Evolutionary conservation across 768 basidiomycete species (phyloP).

Genomic region (Termitomyces sp.): DNA sequence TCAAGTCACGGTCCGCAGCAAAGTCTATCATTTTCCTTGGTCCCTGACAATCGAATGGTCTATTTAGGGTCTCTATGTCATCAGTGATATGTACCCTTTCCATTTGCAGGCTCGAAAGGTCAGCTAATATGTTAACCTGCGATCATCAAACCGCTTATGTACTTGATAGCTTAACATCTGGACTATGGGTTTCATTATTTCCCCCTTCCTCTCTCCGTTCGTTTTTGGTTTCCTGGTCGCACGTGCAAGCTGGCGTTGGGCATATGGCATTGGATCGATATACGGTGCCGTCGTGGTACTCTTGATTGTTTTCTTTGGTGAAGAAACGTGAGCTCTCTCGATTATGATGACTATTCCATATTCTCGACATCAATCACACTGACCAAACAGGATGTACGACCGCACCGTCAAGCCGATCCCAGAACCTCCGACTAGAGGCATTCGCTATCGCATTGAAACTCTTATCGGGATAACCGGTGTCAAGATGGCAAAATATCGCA

Average conservation of each 20-base stretch:
- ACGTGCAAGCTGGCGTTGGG: constrained; percentile 53
- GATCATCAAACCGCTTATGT: constrained; percentile 8
- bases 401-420: constrained; percentile 41
- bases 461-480: constrained; percentile 47
- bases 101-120: constrained; percentile 65
- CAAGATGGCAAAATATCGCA: constrained; percentile 39
- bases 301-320: constrained; percentile 36
- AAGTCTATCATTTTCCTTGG: not conserved
- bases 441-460: constrained; percentile 44
- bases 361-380: not conserved
- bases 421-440: constrained; percentile 24
- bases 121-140: too few species aligned
- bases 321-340: constrained; percentile 48
- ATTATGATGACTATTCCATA: not conserved
- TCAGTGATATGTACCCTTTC: constrained; percentile 64
- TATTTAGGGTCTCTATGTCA: constrained; percentile 48
- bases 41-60: not conserved
- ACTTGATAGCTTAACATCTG: constrained; percentile 41
- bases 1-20: constrained; percentile 47
- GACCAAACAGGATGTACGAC: constrained; percentile 39
- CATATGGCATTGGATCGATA: constrained; percentile 59
- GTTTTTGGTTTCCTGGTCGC: constrained; percentile 65
- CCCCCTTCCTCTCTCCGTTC: constrained; percentile 59
- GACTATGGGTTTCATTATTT: constrained; percentile 58
- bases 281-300: constrained; percentile 42